Conservation (phyloP, 2,329 filamentous ascomycete genomes). For the Colletotrichum siamense region DNA sequence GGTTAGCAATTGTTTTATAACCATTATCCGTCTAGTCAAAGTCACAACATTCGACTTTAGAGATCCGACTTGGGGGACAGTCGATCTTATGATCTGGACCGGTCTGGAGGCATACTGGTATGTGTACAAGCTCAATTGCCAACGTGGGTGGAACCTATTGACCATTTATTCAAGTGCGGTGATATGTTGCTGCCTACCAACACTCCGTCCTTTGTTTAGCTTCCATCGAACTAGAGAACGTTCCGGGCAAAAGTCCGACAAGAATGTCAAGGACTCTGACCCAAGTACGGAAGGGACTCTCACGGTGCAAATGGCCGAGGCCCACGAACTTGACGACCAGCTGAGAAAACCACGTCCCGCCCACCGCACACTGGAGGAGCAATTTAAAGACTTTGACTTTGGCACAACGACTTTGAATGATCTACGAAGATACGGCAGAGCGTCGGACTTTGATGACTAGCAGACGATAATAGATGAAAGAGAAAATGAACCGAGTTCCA, state of each 20-base stretch:
- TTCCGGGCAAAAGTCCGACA: background rate
- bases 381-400: background rate
- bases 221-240: background rate
- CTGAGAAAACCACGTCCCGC: background rate
- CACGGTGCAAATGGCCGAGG: background rate
- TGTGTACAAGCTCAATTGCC: background rate
- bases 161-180: background rate
- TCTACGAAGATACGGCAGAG: background rate
- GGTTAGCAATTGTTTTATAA: slow-evolving; percentile 17
- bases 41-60: slow-evolving; percentile 2
- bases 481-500: background rate
- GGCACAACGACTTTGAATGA: background rate
- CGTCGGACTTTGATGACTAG: background rate
- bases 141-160: background rate
- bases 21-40: slow-evolving; percentile 10
- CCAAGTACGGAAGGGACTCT: background rate
- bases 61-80: slow-evolving; percentile 17
- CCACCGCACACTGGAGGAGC: background rate
- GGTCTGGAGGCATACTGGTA: slow-evolving; percentile 15
- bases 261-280: background rate
- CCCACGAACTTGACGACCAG: background rate
- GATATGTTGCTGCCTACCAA: background rate
- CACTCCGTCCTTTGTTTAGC: background rate
- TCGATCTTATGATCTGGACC: slow-evolving; percentile 18
- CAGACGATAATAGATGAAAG: background rate